Percentiles rank a stretch among this genome's conserved stretches.
phyloP scores from a whole-genome alignment of 75 land plant genomes.

The Selaginella tamariscina region DNA sequence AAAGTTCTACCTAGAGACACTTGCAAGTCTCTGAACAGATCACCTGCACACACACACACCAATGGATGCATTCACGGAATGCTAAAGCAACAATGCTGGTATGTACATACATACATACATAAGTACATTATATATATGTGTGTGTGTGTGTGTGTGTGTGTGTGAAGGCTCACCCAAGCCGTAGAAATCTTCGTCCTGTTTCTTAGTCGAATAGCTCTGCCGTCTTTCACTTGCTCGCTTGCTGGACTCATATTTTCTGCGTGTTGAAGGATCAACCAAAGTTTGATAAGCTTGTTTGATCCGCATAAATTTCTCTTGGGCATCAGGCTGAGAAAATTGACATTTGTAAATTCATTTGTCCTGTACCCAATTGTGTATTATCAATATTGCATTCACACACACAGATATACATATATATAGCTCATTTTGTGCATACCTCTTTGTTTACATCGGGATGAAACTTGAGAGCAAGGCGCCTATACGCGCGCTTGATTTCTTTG shows the following conservation, averaged over 20 bases:
- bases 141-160: no score
- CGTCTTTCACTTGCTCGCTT: conserved; percentile 11
- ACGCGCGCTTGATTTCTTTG: conserved; percentile 71
- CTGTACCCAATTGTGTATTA: no score
- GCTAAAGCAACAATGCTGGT: no score
- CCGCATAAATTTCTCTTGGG: conserved; percentile 86
- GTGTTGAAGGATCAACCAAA: conserved; percentile 47
- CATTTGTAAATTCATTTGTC: no score
- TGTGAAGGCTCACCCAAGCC: conserved; percentile 62
- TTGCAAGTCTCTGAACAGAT: not conserved
- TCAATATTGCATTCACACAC: no score
- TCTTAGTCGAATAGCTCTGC: conserved; percentile 17
- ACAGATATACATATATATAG: not conserved
- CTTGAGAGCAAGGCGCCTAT: conserved; percentile 72
- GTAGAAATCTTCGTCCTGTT: conserved; percentile 63
- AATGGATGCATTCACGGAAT: no score
- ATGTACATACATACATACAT: no score
- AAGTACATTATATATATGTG: no score
- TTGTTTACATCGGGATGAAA: conserved; percentile 95
- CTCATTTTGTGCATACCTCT: conserved; percentile 29
- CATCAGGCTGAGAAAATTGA: conserved; percentile 73
- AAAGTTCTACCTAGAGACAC: not conserved
- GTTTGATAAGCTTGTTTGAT: conserved; percentile 92
- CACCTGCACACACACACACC: not conserved
- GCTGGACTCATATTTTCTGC: conserved; percentile 36